A percentile compares a stretch with the other conserved stretches of the same genome.
Conservation (phyloP, 2,329 filamentous ascomycete species). For the Endothia cerciana region DNA sequence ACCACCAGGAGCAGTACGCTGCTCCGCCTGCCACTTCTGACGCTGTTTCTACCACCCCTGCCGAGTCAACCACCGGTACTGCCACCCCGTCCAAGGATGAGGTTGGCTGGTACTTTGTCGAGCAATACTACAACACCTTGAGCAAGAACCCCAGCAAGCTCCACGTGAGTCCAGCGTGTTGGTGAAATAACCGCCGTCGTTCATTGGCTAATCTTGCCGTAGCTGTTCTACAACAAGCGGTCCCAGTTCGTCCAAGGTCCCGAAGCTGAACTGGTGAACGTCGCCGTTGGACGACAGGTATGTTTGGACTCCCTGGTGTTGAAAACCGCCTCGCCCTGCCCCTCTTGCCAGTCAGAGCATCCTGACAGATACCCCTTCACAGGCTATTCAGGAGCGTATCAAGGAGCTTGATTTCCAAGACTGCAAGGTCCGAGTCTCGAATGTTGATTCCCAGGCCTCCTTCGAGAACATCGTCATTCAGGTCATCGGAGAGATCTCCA, state of each 20-base stretch:
- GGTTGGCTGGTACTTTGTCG: slow-evolving; percentile 99
- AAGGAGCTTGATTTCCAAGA: slow-evolving; percentile 92
- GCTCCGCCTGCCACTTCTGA: slow-evolving; percentile 39
- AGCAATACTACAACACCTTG: slow-evolving; percentile 98
- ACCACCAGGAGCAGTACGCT: slow-evolving; percentile 49
- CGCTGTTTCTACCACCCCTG: slow-evolving; percentile 33
- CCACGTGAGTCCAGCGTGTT: slow-evolving; percentile 57
- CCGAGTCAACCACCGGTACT: slow-evolving; percentile 39
- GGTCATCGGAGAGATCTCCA: slow-evolving; percentile 97
- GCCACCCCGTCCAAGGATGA: slow-evolving; percentile 78
- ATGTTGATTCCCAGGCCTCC: slow-evolving; percentile 94
- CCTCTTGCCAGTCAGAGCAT: slow-evolving; percentile 2
- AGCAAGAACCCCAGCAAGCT: slow-evolving; percentile 94
- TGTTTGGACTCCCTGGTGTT: slow-evolving; percentile 39
- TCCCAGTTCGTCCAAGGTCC: slow-evolving; percentile 93
- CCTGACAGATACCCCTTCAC: neutral
- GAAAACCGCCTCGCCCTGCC: neutral
- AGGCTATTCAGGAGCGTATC: slow-evolving; percentile 95
- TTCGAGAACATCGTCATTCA: slow-evolving; percentile 95
- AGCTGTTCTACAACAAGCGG: slow-evolving; percentile 94
- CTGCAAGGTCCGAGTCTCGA: slow-evolving; percentile 97
- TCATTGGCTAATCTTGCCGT: slow-evolving; percentile 11
- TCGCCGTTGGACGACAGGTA: slow-evolving; percentile 87
- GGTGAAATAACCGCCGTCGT: neutral
- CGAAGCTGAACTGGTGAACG: slow-evolving; percentile 85